phyloP scores from a whole-genome alignment of 345 rosid species.

The Eutrema heterophyllum region DNA sequence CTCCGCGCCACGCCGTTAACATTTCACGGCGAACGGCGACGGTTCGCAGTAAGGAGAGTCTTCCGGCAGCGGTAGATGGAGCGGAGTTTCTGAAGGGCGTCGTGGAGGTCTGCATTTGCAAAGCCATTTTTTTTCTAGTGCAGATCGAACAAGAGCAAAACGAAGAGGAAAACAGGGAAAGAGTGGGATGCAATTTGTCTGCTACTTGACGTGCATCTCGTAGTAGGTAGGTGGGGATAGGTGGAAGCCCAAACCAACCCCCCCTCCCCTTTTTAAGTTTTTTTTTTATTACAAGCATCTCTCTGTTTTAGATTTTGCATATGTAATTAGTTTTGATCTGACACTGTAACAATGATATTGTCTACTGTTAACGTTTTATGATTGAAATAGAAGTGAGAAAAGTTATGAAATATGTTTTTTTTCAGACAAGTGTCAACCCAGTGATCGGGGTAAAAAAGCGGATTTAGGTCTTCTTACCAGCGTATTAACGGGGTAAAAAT shows the following conservation, averaged over 20 bases:
- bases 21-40: constrained; percentile 1
- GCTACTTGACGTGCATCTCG: not conserved
- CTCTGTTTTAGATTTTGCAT: not conserved
- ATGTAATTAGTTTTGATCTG: too few species aligned
- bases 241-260: constrained; percentile 24
- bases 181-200: not conserved
- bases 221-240: constrained; percentile 19
- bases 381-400: too few species aligned
- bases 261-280: not conserved
- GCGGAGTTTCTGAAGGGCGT: constrained; percentile 1
- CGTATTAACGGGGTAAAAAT: too few species aligned
- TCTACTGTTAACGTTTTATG: too few species aligned
- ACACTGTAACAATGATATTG: too few species aligned
- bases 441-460: too few species aligned
- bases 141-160: not conserved
- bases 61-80: not conserved
- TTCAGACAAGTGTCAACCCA: too few species aligned
- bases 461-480: too few species aligned
- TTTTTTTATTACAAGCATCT: too few species aligned
- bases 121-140: not conserved
- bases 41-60: not conserved
- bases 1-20: not conserved
- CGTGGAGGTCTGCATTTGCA: constrained; percentile 15
- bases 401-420: too few species aligned
- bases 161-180: not conserved